phyloP scores from a whole-genome alignment of 2,329 filamentous ascomycete genomes.

The Lachnellula subtilissima region DNA sequence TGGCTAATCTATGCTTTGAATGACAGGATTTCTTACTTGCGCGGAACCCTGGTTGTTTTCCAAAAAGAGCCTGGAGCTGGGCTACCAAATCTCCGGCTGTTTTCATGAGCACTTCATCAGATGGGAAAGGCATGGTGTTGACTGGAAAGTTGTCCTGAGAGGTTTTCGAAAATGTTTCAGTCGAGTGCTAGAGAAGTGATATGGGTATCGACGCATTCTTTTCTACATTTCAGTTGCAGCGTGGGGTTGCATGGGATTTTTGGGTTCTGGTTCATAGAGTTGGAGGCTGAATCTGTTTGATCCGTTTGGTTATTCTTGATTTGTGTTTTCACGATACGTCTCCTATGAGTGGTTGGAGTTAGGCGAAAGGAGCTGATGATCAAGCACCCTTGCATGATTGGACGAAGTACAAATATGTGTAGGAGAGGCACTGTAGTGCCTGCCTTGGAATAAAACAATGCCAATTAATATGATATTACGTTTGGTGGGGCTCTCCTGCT shows the following conservation, averaged over 20 bases:
- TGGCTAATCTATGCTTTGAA: too few relatives aligned
- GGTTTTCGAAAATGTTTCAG: not conserved
- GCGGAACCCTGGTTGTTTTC: conserved; percentile 37
- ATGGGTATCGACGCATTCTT: too few relatives aligned
- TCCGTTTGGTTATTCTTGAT: conserved; percentile 1
- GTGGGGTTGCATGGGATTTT: not conserved
- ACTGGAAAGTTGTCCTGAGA: not conserved
- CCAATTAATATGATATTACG: not conserved
- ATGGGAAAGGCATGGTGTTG: conserved; percentile 40
- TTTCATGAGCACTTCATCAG: conserved; percentile 35
- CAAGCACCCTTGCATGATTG: conserved; percentile 7
- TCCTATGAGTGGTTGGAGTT: not conserved
- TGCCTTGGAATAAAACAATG: not conserved
- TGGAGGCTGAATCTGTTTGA: conserved; percentile 4
- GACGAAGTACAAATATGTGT: not conserved
- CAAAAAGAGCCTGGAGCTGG: conserved; percentile 36
- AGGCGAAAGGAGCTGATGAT: not conserved
- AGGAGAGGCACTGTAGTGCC: not conserved
- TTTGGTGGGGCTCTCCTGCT: not conserved
- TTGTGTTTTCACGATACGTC: not conserved
- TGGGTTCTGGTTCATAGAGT: not conserved
- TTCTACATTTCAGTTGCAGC: not conserved
- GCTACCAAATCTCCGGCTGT: conserved; percentile 35
- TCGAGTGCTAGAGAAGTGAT: not conserved
- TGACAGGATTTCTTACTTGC: conserved; percentile 29